A percentile compares a stretch with the other conserved stretches of the same genome.
These are phyloP conservation scores for Saprolegnia diclina DNA, from an alignment of 352 stramenopile species.

Conservation along the genomic window DNA sequence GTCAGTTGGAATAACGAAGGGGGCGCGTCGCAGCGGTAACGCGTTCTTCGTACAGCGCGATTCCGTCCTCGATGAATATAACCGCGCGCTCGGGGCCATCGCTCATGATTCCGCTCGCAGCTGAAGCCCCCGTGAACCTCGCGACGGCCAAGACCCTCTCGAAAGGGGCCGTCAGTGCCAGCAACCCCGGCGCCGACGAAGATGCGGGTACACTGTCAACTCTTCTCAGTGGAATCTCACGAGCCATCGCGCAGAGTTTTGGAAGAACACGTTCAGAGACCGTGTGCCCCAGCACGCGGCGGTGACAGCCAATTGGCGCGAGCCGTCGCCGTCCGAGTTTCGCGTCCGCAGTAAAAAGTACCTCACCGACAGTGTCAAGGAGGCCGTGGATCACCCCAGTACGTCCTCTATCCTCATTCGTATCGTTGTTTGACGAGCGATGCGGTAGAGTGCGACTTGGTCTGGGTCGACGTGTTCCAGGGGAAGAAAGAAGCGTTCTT, in stretches of 20 bases:
- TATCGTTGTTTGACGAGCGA: neutral
- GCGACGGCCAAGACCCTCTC: neutral
- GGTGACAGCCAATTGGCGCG: constrained; percentile 37
- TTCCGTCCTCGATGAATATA: too few species aligned
- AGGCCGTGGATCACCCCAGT: constrained; percentile 52
- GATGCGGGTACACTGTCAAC: neutral
- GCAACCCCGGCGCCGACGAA: neutral
- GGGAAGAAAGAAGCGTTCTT: constrained; percentile 59
- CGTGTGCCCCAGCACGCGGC: neutral
- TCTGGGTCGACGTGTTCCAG: constrained; percentile 80
- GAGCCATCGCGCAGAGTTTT: constrained; percentile 1
- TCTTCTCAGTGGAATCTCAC: neutral
- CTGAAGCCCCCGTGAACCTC: neutral
- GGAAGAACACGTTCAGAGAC: neutral
- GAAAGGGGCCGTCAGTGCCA: neutral
- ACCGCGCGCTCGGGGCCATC: neutral
- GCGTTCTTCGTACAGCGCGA: too few species aligned
- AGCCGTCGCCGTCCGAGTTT: constrained; percentile 54
- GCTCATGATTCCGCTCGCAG: neutral
- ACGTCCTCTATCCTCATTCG: constrained; percentile 30
- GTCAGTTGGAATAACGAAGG: too few species aligned
- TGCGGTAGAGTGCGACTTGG: constrained; percentile 60
- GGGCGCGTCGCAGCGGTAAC: too few species aligned
- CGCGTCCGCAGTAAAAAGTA: constrained; percentile 73
- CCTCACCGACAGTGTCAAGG: constrained; percentile 57